phyloP scores from a whole-genome alignment of 805 yeast genomes.

The Scheffersomyces lignosus region DNA sequence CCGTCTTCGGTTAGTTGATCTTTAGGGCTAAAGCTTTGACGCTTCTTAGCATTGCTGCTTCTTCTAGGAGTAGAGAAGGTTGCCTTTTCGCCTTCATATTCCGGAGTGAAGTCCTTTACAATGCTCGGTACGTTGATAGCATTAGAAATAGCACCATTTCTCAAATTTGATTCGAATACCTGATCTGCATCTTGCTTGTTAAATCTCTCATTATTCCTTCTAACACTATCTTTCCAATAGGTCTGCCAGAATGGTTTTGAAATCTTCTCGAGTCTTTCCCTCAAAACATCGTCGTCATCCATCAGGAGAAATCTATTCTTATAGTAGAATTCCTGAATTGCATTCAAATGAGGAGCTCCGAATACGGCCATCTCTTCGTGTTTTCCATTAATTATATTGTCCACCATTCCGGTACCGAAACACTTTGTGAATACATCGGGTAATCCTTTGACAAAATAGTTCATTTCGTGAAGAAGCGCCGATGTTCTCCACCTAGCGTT shows the following conservation, averaged over 20 bases:
- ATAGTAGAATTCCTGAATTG: constrained; percentile 53
- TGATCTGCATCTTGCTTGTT: constrained; percentile 31
- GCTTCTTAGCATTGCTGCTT: neutral
- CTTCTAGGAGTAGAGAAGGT: neutral
- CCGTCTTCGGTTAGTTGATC: constrained; percentile 13
- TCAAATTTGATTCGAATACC: neutral
- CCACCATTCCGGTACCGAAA: constrained; percentile 46
- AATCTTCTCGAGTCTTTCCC: constrained; percentile 27
- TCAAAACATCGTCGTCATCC: constrained; percentile 25
- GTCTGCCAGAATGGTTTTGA: constrained; percentile 51
- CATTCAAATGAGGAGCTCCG: constrained; percentile 60
- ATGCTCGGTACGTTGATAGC: constrained; percentile 15
- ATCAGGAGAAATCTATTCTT: constrained; percentile 48
- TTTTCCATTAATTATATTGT: constrained; percentile 10
- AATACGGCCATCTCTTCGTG: constrained; percentile 39
- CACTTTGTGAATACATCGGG: constrained; percentile 40
- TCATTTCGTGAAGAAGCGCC: constrained; percentile 66
- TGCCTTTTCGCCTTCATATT: neutral
- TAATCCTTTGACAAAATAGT: constrained; percentile 48
- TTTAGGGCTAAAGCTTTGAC: constrained; percentile 3
- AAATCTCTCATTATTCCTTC: constrained; percentile 36
- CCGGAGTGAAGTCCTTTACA: constrained; percentile 1
- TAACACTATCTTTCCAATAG: constrained; percentile 49
- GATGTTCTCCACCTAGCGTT: constrained; percentile 59
- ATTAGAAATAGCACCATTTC: neutral